These are phyloP conservation scores for Dentipellis fragilis DNA, from an alignment of 768 basidiomycete species.

Conservation along the genomic window DNA sequence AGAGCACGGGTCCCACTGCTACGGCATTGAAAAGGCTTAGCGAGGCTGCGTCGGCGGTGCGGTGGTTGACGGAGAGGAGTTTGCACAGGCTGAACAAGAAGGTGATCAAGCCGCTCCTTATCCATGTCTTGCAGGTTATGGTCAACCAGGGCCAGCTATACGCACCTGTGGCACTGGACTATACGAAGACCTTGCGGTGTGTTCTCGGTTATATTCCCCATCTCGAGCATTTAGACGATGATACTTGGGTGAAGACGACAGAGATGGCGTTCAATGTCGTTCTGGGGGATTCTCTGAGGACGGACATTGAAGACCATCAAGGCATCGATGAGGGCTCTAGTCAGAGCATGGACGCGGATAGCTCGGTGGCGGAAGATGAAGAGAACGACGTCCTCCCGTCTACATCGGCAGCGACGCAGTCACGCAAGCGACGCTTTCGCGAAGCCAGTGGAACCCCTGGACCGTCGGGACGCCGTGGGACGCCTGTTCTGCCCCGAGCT, in stretches of 20 bases:
- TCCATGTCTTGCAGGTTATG: slow-evolving; percentile 55
- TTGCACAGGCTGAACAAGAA: slow-evolving; percentile 45
- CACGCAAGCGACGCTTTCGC: slow-evolving; percentile 28
- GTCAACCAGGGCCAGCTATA: slow-evolving; percentile 44
- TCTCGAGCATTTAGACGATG: slow-evolving; percentile 60
- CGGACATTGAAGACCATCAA: slow-evolving; percentile 22
- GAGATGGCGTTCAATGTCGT: slow-evolving; percentile 72
- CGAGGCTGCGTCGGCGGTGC: slow-evolving; percentile 56
- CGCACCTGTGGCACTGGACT: slow-evolving; percentile 62
- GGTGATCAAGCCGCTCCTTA: slow-evolving; percentile 45
- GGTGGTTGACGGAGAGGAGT: slow-evolving; percentile 63
- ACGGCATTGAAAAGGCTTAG: slow-evolving; percentile 50
- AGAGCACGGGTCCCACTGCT: slow-evolving; percentile 29
- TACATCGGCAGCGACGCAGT: slow-evolving; percentile 5
- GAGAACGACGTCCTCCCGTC: slow-evolving; percentile 15
- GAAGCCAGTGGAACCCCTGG: slow-evolving; percentile 4
- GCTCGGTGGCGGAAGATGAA: slow-evolving; percentile 24
- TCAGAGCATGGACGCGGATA: slow-evolving; percentile 21
- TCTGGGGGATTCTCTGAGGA: slow-evolving; percentile 45
- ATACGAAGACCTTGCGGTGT: slow-evolving; percentile 64
- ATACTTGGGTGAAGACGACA: slow-evolving; percentile 58
- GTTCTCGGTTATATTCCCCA: slow-evolving; percentile 64
- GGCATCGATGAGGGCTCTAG: slow-evolving; percentile 18
- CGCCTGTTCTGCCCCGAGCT: slow-evolving; percentile 14
- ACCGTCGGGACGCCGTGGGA: slow-evolving; percentile 4